Evolutionary conservation across 2,329 filamentous ascomycete species (phyloP).

Genomic region (Dothistroma septosporum): DNA sequence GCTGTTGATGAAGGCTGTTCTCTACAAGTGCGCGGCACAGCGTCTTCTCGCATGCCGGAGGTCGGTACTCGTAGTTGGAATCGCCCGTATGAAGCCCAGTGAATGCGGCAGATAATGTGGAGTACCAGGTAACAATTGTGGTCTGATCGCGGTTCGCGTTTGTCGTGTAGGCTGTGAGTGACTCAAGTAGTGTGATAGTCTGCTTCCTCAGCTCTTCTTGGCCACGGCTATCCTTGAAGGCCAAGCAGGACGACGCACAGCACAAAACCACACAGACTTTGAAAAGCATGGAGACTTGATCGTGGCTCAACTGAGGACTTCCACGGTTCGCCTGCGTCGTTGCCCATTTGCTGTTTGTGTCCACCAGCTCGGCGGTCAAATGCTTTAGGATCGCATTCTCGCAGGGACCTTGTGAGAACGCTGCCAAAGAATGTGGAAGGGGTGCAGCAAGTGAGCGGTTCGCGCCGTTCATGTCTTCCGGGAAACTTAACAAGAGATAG

Average conservation of each 20-base stretch:
- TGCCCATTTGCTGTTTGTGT: slow-evolving; percentile 17
- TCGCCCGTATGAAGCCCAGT: slow-evolving; percentile 9
- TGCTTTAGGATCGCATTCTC: slow-evolving; percentile 25
- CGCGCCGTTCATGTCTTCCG: not conserved
- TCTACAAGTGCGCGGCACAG: slow-evolving; percentile 20
- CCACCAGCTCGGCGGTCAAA: slow-evolving; percentile 21
- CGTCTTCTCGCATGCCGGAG: slow-evolving; percentile 16
- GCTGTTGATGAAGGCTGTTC: slow-evolving; percentile 9
- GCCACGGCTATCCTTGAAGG: slow-evolving; percentile 27
- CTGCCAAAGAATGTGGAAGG: not conserved
- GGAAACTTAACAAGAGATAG: slow-evolving; percentile 47
- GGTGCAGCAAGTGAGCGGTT: not conserved
- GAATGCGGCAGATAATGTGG: slow-evolving; percentile 31
- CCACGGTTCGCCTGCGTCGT: slow-evolving; percentile 2
- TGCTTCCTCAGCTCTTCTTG: slow-evolving; percentile 29
- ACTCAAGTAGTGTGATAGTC: slow-evolving; percentile 26
- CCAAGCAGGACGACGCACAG: slow-evolving; percentile 32
- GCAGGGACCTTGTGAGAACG: slow-evolving; percentile 11
- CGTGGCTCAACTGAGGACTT: slow-evolving; percentile 13
- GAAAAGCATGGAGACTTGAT: slow-evolving; percentile 25
- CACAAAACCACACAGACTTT: slow-evolving; percentile 15
- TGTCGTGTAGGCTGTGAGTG: slow-evolving; percentile 36
- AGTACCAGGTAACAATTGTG: slow-evolving; percentile 43
- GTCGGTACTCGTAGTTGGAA: not conserved
- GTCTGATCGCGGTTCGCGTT: slow-evolving; percentile 40